phyloP scores from a whole-genome alignment of 257 asterid genomes.

The Hygrophila difformis region DNA sequence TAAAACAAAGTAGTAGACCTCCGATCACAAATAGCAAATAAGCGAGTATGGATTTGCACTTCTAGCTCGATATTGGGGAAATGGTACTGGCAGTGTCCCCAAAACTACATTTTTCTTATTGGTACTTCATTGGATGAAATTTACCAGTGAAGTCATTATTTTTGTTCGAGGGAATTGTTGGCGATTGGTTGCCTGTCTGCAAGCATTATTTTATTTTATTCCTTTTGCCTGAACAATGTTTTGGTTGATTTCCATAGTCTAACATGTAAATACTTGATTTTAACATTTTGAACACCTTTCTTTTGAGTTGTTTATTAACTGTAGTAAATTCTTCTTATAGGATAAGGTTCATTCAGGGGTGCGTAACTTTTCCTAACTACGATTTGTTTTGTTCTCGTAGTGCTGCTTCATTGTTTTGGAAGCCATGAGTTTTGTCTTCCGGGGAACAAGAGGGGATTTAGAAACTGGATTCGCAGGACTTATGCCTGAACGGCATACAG shows the following conservation, averaged over 20 bases:
- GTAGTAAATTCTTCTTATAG: slow-evolving; percentile 2
- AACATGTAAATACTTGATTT: background rate
- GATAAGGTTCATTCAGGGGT: slow-evolving; percentile 8
- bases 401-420: slow-evolving; percentile 16
- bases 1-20: no score
- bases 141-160: background rate
- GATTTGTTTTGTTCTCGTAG: slow-evolving; percentile 9
- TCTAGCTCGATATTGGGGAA: no score
- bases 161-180: background rate
- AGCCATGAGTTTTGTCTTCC: slow-evolving; percentile 92
- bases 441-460: slow-evolving; percentile 87
- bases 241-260: slow-evolving; percentile 10
- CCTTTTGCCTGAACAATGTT: background rate
- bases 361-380: slow-evolving; percentile 8
- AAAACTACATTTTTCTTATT: no score
- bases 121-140: background rate
- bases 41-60: no score
- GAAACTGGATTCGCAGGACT: slow-evolving; percentile 89
- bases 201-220: slow-evolving; percentile 2
- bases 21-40: no score
- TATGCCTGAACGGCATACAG: slow-evolving; percentile 80
- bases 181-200: background rate
- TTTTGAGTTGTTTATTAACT: slow-evolving; percentile 9
- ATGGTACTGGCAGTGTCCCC: no score
- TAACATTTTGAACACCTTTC: slow-evolving; percentile 7